Base-by-base conservation (phyloP, 768 basidiomycete species). In the Podaxis pistillaris region DNA sequence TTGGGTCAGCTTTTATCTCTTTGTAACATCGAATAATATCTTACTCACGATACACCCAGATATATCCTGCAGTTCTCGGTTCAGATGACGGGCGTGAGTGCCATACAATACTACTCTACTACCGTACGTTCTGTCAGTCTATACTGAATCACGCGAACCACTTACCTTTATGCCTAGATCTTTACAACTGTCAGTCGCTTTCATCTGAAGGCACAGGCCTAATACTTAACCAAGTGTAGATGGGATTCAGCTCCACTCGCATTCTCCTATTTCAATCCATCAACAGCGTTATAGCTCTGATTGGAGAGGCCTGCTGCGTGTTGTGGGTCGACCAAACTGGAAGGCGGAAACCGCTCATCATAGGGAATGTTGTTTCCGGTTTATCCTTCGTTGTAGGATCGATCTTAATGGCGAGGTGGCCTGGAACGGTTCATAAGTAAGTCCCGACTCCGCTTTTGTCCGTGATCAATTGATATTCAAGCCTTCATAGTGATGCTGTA, bases 31-130 rank as follows among this genome's bases (percentile, higher is more conserved):
- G 6, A 58, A 30, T 55, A 11, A 7, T 15, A 26, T 52, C 26
- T 4, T 55, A 7, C 40, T 52, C 49, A 68, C 37, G 56, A 66
- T 37, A 64, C 67, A 60, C 58, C 5, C 4, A 77, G 71, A 41
- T 78, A 76, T 63, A 79, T 81, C 46, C 71, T 82, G 1, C 81
- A 86, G 68, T 83, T 84, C 67, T 82, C 81, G 7, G 83, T 85
- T 8, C 85, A 87, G 66, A 85, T 85, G 82, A 87, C 85, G 8
- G 85, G 80, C 71, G 78, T 85, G 58, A 82, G 80, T 55, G 82
- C 80, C 41, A 83, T 87, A 44, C 83, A 84, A 64, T 83, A 83
- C 70, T 83, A 82, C 67, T 81, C 80, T 3, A 79, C 79, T 0
- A 76, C 74, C 24, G 79, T 79, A 62, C 54, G 71, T 64, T 17